These are phyloP conservation scores for Capsicum chinense DNA, from an alignment of 257 asterid species.

Conservation along the genomic window DNA sequence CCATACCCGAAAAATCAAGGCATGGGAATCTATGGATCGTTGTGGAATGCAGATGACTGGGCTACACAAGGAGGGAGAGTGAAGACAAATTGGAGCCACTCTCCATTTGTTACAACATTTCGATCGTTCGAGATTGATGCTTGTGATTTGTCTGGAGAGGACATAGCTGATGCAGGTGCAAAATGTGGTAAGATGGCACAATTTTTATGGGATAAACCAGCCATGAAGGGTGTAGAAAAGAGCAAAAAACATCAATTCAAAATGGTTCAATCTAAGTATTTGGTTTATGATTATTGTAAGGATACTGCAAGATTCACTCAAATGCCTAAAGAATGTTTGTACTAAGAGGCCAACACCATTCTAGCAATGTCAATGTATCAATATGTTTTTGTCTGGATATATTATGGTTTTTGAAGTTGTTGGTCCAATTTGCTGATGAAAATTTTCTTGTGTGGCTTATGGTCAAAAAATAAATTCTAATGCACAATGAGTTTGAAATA, in stretches of 20 bases:
- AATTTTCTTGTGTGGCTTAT: background rate
- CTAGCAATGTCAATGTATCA: background rate
- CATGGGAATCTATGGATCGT: conserved; percentile 62
- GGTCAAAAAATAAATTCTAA: background rate
- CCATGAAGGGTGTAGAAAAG: conserved; percentile 42
- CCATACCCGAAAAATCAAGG: conserved; percentile 53
- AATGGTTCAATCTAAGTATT: conserved; percentile 43
- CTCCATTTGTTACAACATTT: conserved; percentile 56
- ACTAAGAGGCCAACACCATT: conserved; percentile 1
- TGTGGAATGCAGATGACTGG: conserved; percentile 72
- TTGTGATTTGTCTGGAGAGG: conserved; percentile 44
- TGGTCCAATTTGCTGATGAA: background rate
- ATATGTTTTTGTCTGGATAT: background rate
- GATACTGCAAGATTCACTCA: conserved; percentile 53
- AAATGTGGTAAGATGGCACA: conserved; percentile 51
- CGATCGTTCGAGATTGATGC: conserved; percentile 48
- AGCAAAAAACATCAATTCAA: conserved; percentile 39
- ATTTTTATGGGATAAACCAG: conserved; percentile 69
- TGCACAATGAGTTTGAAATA: background rate
- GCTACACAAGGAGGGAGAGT: conserved; percentile 70
- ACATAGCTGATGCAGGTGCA: conserved; percentile 29
- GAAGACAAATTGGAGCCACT: conserved; percentile 62
- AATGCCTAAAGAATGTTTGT: conserved; percentile 56
- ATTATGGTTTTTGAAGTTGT: background rate
- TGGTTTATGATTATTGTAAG: conserved; percentile 64